These are phyloP conservation scores for Tricholoma sp. DNA, from an alignment of 768 basidiomycete genomes.

Conservation along the genomic window DNA sequence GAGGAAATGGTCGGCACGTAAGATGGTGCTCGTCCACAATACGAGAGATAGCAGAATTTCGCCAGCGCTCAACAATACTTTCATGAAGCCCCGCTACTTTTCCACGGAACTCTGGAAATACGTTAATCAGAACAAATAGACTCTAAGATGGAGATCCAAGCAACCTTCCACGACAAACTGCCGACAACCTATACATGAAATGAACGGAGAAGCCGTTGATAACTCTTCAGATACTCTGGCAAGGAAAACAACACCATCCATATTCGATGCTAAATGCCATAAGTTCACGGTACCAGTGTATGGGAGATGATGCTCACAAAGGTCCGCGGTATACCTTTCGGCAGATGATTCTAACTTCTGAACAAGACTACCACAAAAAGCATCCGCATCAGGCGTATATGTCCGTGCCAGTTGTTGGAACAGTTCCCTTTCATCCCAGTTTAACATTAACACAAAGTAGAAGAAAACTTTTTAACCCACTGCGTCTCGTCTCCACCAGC, in stretches of 20 bases:
- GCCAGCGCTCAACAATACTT: slow-evolving; percentile 50
- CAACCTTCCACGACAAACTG: slow-evolving; percentile 23
- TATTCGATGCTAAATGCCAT: slow-evolving; percentile 17
- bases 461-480: slow-evolving; percentile 30
- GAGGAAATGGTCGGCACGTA: slow-evolving; percentile 11
- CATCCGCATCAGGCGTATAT: slow-evolving; percentile 49
- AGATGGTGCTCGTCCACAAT: slow-evolving; percentile 26
- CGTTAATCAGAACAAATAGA: not conserved
- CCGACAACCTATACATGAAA: slow-evolving; percentile 39
- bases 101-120: slow-evolving; percentile 43
- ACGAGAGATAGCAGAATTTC: slow-evolving; percentile 32
- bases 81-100: slow-evolving; percentile 37
- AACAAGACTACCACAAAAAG: slow-evolving; percentile 37
- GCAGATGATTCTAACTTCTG: slow-evolving; percentile 34
- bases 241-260: slow-evolving; percentile 40
- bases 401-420: slow-evolving; percentile 34
- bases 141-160: not conserved
- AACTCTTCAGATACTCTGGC: slow-evolving; percentile 47
- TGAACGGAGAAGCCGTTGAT: slow-evolving; percentile 37
- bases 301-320: slow-evolving; percentile 27
- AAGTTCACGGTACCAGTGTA: slow-evolving; percentile 7
- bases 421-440: slow-evolving; percentile 30
- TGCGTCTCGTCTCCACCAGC: slow-evolving; percentile 34
- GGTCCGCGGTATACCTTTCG: slow-evolving; percentile 23
- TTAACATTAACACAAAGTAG: not conserved